Percentiles rank a stretch among this genome's conserved stretches.
Conservation (phyloP, 1,284 basidiomycete species). For the Cutaneotrichosporon sp. region DNA sequence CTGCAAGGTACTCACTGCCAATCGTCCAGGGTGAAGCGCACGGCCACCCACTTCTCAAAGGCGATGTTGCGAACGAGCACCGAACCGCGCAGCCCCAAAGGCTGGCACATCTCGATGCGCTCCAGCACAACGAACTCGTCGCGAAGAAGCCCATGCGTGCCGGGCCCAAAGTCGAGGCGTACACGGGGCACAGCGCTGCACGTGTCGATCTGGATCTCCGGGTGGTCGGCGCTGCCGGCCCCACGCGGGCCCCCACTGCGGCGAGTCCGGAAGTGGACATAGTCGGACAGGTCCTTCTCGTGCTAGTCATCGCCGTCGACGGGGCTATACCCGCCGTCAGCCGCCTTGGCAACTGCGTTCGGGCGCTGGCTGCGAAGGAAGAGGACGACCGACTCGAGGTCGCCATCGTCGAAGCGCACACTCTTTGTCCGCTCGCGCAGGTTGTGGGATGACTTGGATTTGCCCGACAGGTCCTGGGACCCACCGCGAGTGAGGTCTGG, state of each 20-base stretch:
- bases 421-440: constrained; percentile 49
- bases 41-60: constrained; percentile 59
- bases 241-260: constrained; percentile 37
- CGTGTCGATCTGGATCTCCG: constrained; percentile 39
- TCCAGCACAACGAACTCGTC: constrained; percentile 51
- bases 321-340: constrained; percentile 37
- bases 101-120: constrained; percentile 41
- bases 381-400: constrained; percentile 52
- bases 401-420: constrained; percentile 48
- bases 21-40: constrained; percentile 60
- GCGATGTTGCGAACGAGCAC: constrained; percentile 58
- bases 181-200: constrained; percentile 46
- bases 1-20: constrained; percentile 55
- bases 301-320: constrained; percentile 52
- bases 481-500: constrained; percentile 45
- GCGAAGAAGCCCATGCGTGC: constrained; percentile 36
- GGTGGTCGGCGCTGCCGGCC: constrained; percentile 24
- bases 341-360: constrained; percentile 49
- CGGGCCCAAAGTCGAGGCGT: constrained; percentile 51
- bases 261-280: constrained; percentile 51
- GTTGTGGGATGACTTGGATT: constrained; percentile 19
- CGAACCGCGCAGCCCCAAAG: constrained; percentile 53
- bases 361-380: constrained; percentile 53
- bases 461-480: background rate
- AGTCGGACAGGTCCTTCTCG: constrained; percentile 51